phyloP scores from a whole-genome alignment of 108 stramenopile genomes.

The Stephanodiscus minutulus region DNA sequence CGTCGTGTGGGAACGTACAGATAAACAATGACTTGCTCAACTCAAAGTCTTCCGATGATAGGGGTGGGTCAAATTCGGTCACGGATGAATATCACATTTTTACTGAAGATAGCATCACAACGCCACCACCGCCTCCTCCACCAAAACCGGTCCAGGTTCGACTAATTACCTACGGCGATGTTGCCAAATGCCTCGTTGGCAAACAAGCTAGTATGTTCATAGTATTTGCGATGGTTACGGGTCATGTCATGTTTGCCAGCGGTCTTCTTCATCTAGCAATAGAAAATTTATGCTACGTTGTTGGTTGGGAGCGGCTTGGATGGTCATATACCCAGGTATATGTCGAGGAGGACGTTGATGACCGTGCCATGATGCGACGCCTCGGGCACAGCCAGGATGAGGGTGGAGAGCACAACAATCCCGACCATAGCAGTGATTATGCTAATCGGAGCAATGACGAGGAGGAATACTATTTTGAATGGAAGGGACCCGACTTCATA shows the following conservation, averaged over 20 bases:
- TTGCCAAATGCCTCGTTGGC: conserved; percentile 43
- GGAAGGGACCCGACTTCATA: conserved; percentile 44
- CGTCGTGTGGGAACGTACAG: background rate
- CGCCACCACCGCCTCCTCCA: conserved; percentile 7
- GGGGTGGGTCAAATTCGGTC: background rate
- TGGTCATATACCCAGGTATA: conserved; percentile 41
- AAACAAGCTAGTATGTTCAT: conserved; percentile 28
- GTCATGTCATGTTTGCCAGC: conserved; percentile 52
- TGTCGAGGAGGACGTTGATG: conserved; percentile 5
- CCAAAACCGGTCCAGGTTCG: conserved; percentile 27
- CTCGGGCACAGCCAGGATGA: conserved; percentile 20
- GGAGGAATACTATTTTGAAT: conserved; percentile 39
- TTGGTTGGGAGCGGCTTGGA: conserved; percentile 48
- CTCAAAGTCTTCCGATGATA: background rate
- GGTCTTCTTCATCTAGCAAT: conserved; percentile 49
- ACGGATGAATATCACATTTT: conserved; percentile 18
- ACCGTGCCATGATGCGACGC: background rate
- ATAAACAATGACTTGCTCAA: background rate
- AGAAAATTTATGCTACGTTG: conserved; percentile 50
- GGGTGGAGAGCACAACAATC: conserved; percentile 5
- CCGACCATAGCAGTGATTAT: conserved; percentile 10
- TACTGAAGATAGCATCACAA: background rate
- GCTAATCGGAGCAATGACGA: conserved; percentile 13
- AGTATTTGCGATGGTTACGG: conserved; percentile 42
- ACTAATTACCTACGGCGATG: conserved; percentile 55